Evolutionary conservation across 1,284 basidiomycete species (phyloP).

Genomic region (Melanopsichium pennsylvanicum): DNA sequence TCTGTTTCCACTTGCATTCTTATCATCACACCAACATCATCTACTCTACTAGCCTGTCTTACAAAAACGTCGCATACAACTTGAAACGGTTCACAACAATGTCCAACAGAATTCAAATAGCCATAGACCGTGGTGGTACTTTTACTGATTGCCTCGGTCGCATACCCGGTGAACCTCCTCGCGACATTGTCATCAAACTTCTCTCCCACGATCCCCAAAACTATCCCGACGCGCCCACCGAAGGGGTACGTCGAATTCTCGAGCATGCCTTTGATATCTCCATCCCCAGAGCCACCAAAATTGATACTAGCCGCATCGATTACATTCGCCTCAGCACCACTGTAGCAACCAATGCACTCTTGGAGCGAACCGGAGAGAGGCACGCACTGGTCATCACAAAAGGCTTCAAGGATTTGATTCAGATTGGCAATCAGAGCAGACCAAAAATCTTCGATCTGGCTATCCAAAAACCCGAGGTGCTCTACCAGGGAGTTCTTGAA

Average conservation of each 20-base stretch:
- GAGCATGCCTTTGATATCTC: constrained; percentile 77
- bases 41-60: too few species aligned
- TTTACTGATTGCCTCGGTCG: constrained; percentile 63
- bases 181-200: constrained; percentile 67
- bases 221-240: constrained; percentile 91
- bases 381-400: constrained; percentile 91
- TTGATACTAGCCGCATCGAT: constrained; percentile 85
- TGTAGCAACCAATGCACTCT: constrained; percentile 92
- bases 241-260: constrained; percentile 89
- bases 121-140: constrained; percentile 64
- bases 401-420: constrained; percentile 87
- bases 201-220: constrained; percentile 72
- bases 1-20: too few species aligned
- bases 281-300: constrained; percentile 74
- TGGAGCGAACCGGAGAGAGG: constrained; percentile 90
- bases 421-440: constrained; percentile 91
- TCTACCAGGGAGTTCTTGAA: constrained; percentile 83
- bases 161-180: constrained; percentile 30
- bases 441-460: constrained; percentile 73
- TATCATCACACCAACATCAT: too few species aligned
- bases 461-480: constrained; percentile 74
- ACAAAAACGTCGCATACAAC: too few species aligned
- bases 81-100: constrained; percentile 3
- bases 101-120: constrained; percentile 51
- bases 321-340: constrained; percentile 93